These are phyloP conservation scores for Solanum chacoense DNA, from an alignment of 305 asterid genomes.

Conservation along the genomic window DNA sequence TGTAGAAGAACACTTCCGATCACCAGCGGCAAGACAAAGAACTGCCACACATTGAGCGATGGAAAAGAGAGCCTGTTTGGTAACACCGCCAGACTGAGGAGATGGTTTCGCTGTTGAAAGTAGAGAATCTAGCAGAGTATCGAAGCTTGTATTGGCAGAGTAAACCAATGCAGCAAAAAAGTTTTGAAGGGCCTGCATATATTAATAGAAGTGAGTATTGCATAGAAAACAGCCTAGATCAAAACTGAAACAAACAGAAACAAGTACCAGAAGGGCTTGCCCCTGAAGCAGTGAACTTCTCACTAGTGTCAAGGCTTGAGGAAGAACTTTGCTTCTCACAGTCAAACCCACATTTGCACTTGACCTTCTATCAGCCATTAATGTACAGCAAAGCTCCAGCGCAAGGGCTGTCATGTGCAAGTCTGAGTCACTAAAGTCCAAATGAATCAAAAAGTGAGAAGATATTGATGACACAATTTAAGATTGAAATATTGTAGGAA, in stretches of 20 bases:
- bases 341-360: slow-evolving; percentile 80
- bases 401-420: slow-evolving; percentile 98
- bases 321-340: slow-evolving; percentile 91
- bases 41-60: slow-evolving; percentile 98
- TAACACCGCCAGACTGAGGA: slow-evolving; percentile 76
- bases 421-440: slow-evolving; percentile 76
- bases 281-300: slow-evolving; percentile 97
- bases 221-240: slow-evolving; percentile 1
- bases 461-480: neutral
- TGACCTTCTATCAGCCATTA: slow-evolving; percentile 95
- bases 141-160: slow-evolving; percentile 97
- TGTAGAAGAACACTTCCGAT: slow-evolving; percentile 64
- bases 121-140: slow-evolving; percentile 79
- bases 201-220: slow-evolving; percentile 16
- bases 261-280: slow-evolving; percentile 90
- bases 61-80: slow-evolving; percentile 94
- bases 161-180: slow-evolving; percentile 78
- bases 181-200: slow-evolving; percentile 71
- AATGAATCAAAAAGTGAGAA: slow-evolving; percentile 6
- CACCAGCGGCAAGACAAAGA: slow-evolving; percentile 96
- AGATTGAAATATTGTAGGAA: neutral
- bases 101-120: slow-evolving; percentile 91
- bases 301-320: slow-evolving; percentile 79
- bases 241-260: neutral
- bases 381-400: slow-evolving; percentile 84